A percentile compares a stretch with the other conserved stretches of the same genome.
Conservation (phyloP, 2,329 filamentous ascomycete genomes). For the Alternaria sp. region DNA sequence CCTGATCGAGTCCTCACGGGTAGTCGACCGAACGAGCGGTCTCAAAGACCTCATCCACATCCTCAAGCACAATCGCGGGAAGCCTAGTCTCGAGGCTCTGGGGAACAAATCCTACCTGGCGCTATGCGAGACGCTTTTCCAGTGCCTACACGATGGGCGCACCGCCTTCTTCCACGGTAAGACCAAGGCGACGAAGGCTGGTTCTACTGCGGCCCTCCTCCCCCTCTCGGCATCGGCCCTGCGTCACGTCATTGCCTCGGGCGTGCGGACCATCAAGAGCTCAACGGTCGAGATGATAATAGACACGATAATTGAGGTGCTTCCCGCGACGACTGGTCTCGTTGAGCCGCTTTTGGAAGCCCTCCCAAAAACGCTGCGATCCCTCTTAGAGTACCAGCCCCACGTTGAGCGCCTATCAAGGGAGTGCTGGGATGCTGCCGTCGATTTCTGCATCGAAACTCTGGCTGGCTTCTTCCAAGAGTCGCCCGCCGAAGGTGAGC, state of each 20-base stretch:
- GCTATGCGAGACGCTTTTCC: slow-evolving; percentile 82
- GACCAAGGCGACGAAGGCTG: slow-evolving; percentile 44
- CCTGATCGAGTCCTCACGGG: slow-evolving; percentile 33
- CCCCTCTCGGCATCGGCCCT: slow-evolving; percentile 73
- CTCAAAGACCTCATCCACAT: slow-evolving; percentile 63
- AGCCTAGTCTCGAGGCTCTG: slow-evolving; percentile 55
- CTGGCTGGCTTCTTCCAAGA: slow-evolving; percentile 52
- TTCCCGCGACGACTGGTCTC: slow-evolving; percentile 68
- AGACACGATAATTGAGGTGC: slow-evolving; percentile 79
- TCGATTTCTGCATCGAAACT: slow-evolving; percentile 73
- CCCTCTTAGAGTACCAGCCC: slow-evolving; percentile 72
- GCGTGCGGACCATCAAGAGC: slow-evolving; percentile 69
- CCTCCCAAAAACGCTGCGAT: slow-evolving; percentile 77
- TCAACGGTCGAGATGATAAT: slow-evolving; percentile 82
- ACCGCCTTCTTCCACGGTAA: slow-evolving; percentile 61
- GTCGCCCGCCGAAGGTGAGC: slow-evolving; percentile 23
- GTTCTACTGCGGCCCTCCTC: slow-evolving; percentile 58
- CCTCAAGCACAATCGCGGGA: slow-evolving; percentile 59
- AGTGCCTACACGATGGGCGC: slow-evolving; percentile 71
- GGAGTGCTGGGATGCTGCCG: slow-evolving; percentile 70
- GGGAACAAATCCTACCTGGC: slow-evolving; percentile 80
- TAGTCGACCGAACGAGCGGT: slow-evolving; percentile 57
- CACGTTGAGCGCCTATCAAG: slow-evolving; percentile 80
- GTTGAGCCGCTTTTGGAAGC: slow-evolving; percentile 74
- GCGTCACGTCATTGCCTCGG: slow-evolving; percentile 73